Evolutionary conservation across 495 filamentous ascomycete species (phyloP), one percentile per base, ranked within the genome.

Genomic region (Acidiella bohemica): DNA sequence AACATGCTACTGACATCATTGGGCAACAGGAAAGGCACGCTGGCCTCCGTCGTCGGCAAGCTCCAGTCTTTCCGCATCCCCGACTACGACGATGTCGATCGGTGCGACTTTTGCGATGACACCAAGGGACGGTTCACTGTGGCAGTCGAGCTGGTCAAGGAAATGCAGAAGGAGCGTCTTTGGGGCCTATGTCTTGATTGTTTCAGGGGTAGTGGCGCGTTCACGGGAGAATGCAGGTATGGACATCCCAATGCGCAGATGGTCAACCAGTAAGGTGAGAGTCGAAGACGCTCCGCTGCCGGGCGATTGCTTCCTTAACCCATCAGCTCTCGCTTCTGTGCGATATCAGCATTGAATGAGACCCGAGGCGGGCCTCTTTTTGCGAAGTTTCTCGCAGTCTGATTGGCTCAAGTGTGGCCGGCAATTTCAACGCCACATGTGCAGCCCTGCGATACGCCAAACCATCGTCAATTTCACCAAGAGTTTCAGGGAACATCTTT

Each of bases 101-200:
- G 27, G 24, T 51, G 47, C 28, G 47, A 46, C 4, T 46, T 41
- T 25, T 51, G 47, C 39, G 42, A 37, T 17, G 31, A 42, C 28
- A 27, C 42, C 23, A 46, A 39, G 28, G n/a, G 1, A 1, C 9
- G n/a, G 2, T 51, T 51, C 26, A 19, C 12, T 7, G 13, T 25
- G 18, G 26, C 32, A 9, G 23, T 46, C 19, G 26, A 24, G 12
- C 1, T 33, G 2, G 38, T 46, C 20, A 35, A 42, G 43, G 12
- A 38, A 20, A 19, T 29, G 42, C 38, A 46, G n/a, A 22, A 20
- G 22, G 30, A 33, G n/a, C 22, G 47, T 14, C 24, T 51, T 14
- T 51, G 47, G 47, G 47, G 47, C 4, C 19, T 46, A n/a, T 51
- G 47, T 18, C 32, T 51, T 23, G 47, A 51, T 18, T 51, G 47